These are phyloP conservation scores for Helichrysum umbraculigerum DNA, from an alignment of 129 eudicot genomes.

Conservation along the genomic window DNA sequence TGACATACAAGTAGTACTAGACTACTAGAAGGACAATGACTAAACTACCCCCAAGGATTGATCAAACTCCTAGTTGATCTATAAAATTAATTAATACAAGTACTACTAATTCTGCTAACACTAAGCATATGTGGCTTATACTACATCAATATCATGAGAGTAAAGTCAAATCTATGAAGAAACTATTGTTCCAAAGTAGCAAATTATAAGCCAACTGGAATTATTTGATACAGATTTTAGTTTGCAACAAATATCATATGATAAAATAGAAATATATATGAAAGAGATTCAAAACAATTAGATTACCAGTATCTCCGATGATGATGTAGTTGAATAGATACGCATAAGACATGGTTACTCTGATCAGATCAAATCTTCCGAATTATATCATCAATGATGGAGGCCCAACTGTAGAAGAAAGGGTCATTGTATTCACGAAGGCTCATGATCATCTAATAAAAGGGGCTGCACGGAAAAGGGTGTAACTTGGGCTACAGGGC, in stretches of 20 bases:
- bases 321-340: slow-evolving; percentile 92
- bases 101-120: not conserved
- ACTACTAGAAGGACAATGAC: not conserved
- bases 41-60: slow-evolving; percentile 20
- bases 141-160: not conserved
- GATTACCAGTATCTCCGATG: slow-evolving; percentile 90
- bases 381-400: too few relatives aligned
- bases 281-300: not conserved
- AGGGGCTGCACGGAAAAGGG: too few relatives aligned
- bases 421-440: too few relatives aligned
- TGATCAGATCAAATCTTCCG: too few relatives aligned
- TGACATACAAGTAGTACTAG: not conserved
- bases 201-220: not conserved
- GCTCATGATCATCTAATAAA: too few relatives aligned
- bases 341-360: slow-evolving; percentile 82
- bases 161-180: not conserved
- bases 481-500: too few relatives aligned
- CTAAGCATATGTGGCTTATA: not conserved
- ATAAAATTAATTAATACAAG: not conserved
- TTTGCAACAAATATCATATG: not conserved
- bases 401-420: too few relatives aligned
- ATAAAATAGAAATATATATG: not conserved
- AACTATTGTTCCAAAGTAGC: not conserved
- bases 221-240: not conserved
- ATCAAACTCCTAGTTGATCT: not conserved